Evolutionary conservation across 441 rosid species (phyloP), one percentile per base, ranked within the genome.

Genomic region (Raphanus hybrid): DNA sequence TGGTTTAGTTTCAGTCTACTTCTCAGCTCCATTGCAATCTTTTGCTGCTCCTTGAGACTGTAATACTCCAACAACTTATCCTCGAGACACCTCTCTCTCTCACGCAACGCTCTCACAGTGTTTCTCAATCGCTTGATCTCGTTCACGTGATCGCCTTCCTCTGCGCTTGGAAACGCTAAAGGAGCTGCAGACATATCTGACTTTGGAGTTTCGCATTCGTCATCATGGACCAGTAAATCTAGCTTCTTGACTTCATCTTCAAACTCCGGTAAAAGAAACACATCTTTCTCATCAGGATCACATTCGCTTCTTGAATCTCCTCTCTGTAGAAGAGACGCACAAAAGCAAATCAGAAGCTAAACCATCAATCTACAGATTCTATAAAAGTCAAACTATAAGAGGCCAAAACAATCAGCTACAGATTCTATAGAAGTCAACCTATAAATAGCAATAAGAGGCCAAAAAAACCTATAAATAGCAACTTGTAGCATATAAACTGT

Each of bases 41-140:
- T 69, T 80, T 91, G 92, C 78, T 90, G 94, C 79, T 92, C 97
- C 80, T 91, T 92, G n/a, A 89, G 91, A 29, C 96, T 96, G 67
- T 95, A 92, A 64, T 86, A 95, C 80, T 95, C 97, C 1, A 91
- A 85, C 74, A 95, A 64, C 81, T 89, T 91, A 15, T 75, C 85
- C 85, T 95, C 97, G 0, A 92, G 92, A 69, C 83, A 84, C 75
- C 86, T 88, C 81, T 92, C 98, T 81, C 88, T 85, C 71, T 91
- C 98, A 73, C 62, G 85, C 8, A 95, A 91, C 50, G 76, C 75
- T 68, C 84, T 75, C 34, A 92, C 91, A 32, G 83, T 84, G 85
- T 75, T 82, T 59, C 77, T 87, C 58, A 95, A 84, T 68, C 85
- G 77, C 64, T 71, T 83, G 58, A 92, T 86, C 84, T 95, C 97